A percentile compares a stretch with the other conserved stretches of the same genome.
Evolutionary conservation across 1,284 basidiomycete genomes (phyloP).

Genomic region (Ceratobasidium sp.): DNA sequence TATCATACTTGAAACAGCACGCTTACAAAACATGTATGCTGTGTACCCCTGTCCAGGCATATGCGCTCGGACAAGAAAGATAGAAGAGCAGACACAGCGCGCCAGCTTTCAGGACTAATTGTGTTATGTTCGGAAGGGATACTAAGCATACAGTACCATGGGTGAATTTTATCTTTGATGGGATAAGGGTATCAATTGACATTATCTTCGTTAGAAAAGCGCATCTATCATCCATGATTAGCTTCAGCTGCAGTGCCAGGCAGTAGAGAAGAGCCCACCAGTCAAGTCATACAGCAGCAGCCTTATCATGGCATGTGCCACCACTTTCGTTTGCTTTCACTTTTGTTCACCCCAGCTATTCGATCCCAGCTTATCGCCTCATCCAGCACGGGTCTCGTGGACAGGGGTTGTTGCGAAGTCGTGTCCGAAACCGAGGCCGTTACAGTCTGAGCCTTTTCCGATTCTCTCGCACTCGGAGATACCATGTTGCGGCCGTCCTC

Average conservation of each 20-base stretch:
- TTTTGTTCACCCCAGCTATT: neutral
- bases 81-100: neutral
- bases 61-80: neutral
- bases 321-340: conserved; percentile 11
- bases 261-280: neutral
- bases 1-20: neutral
- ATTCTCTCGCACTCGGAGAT: neutral
- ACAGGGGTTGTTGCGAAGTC: neutral
- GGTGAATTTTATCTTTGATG: neutral
- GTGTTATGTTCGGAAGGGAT: neutral
- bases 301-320: conserved; percentile 28
- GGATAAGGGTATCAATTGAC: neutral
- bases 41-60: neutral
- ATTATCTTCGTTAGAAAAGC: neutral
- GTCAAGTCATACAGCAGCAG: neutral
- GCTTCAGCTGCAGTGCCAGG: neutral
- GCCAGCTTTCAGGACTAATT: neutral
- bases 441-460: neutral
- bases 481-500: neutral
- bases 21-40: neutral
- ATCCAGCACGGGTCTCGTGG: conserved; percentile 1
- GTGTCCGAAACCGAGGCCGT: neutral
- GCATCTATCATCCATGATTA: neutral
- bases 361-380: conserved; percentile 32
- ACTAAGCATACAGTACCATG: neutral